Percentiles rank a stretch among this genome's conserved stretches.
These are phyloP conservation scores for Entoloma clypeatum DNA, from an alignment of 1,284 basidiomycete species.

Conservation along the genomic window DNA sequence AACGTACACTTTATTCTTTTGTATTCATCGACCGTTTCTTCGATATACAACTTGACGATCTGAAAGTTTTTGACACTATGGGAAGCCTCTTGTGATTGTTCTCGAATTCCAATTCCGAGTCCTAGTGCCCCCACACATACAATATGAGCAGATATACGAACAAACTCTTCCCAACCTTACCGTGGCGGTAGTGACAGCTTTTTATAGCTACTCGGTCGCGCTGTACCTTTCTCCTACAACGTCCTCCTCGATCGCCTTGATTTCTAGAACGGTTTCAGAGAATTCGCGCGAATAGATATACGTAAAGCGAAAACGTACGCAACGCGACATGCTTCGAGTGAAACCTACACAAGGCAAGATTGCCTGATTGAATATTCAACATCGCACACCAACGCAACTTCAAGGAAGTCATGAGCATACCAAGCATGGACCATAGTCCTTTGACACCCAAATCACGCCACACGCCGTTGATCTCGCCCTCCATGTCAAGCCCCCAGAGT, in stretches of 20 bases:
- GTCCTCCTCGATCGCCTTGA: constrained; percentile 56
- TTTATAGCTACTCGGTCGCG: constrained; percentile 1
- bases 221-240: constrained; percentile 43
- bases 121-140: too few species aligned
- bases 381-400: not conserved
- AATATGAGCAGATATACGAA: too few species aligned
- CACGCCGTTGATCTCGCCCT: constrained; percentile 53
- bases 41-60: too few species aligned
- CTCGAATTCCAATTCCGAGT: too few species aligned
- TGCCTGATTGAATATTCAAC: constrained; percentile 33
- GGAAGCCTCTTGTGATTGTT: too few species aligned
- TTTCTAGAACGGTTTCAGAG: constrained; percentile 35
- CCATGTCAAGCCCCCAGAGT: constrained; percentile 55
- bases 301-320: constrained; percentile 36
- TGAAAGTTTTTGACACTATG: too few species aligned
- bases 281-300: constrained; percentile 1
- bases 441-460: constrained; percentile 49
- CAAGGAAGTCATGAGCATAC: constrained; percentile 26
- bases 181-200: too few species aligned
- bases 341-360: constrained; percentile 50
- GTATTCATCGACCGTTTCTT: too few species aligned
- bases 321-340: constrained; percentile 57
- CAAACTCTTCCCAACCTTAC: too few species aligned
- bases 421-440: constrained; percentile 56
- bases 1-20: too few species aligned